phyloP scores from a whole-genome alignment of 192 early-diverging fungal species.

The Entomortierella parvispora region DNA sequence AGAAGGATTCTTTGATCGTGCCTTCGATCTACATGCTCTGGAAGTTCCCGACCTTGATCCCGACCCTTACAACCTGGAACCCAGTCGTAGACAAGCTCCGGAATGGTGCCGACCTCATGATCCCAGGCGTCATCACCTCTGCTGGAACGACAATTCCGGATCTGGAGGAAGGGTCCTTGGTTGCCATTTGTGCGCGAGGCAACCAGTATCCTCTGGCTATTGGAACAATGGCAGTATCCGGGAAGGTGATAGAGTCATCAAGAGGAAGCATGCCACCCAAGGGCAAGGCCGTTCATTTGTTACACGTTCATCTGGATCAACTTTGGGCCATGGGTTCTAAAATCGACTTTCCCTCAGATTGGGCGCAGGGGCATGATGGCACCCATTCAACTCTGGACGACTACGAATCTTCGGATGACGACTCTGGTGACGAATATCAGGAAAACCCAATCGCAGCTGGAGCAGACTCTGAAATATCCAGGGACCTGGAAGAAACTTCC shows the following conservation, averaged over 20 bases:
- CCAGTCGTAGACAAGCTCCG: conserved; percentile 75
- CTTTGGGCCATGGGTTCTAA: conserved; percentile 84
- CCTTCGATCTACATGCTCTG: conserved; percentile 86
- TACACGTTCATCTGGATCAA: conserved; percentile 81
- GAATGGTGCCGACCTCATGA: conserved; percentile 88
- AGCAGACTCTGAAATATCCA: background rate
- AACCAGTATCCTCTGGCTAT: conserved; percentile 73
- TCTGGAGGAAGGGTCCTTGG: conserved; percentile 61
- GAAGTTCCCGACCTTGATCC: conserved; percentile 72
- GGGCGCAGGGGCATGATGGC: conserved; percentile 14
- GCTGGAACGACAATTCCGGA: conserved; percentile 55
- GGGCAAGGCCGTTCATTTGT: conserved; percentile 83
- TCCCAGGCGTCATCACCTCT: conserved; percentile 72
- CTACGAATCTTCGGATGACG: conserved; percentile 34
- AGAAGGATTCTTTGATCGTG: conserved; percentile 55
- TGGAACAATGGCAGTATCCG: conserved; percentile 70
- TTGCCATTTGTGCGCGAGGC: conserved; percentile 64
- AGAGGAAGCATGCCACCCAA: conserved; percentile 51
- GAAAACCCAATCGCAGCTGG: background rate
- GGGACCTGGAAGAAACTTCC: background rate
- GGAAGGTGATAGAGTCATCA: conserved; percentile 42
- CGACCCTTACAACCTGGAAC: conserved; percentile 73
- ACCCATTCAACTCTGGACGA: conserved; percentile 17
- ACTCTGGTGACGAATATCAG: conserved; percentile 10
- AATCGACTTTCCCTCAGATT: conserved; percentile 63